Percentiles rank a stretch among this genome's conserved stretches.
Evolutionary conservation across 2,329 filamentous ascomycete species (phyloP).

Genomic region (Fusarium newnesense): DNA sequence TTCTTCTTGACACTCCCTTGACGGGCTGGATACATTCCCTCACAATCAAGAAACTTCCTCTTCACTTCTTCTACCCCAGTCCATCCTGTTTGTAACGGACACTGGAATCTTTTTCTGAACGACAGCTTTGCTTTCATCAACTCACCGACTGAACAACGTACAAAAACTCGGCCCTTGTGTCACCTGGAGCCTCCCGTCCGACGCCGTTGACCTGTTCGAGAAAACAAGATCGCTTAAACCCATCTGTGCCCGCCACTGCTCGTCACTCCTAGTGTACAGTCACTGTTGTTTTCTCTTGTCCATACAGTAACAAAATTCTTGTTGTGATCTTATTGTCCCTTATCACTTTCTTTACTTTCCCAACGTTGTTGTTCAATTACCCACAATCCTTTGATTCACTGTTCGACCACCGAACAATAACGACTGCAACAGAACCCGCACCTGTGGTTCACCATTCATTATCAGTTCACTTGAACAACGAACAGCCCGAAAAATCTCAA

Average conservation of each 20-base stretch:
- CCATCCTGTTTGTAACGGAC: constrained; percentile 30
- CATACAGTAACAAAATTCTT: constrained; percentile 4
- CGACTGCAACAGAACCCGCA: constrained; percentile 23
- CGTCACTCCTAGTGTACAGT: constrained; percentile 24
- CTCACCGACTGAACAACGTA: constrained; percentile 27
- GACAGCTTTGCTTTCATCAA: constrained; percentile 6
- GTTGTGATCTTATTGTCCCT: constrained; percentile 22
- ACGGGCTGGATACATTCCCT: constrained; percentile 39
- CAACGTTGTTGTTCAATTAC: constrained; percentile 22
- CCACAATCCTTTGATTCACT: constrained; percentile 36
- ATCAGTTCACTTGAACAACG: constrained; percentile 33
- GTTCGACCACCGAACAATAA: constrained; percentile 24
- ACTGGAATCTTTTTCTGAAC: constrained; percentile 23
- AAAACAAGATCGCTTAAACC: constrained; percentile 33
- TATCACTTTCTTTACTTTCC: constrained; percentile 32
- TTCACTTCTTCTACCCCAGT: not conserved
- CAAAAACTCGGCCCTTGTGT: constrained; percentile 24
- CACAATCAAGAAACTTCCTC: constrained; percentile 20
- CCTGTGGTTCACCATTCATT: constrained; percentile 28
- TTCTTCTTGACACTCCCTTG: constrained; percentile 32
- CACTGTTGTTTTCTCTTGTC: constrained; percentile 10
- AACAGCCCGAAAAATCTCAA: constrained; percentile 11
- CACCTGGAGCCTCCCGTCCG: constrained; percentile 26
- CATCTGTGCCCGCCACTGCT: constrained; percentile 28
- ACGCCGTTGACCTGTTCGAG: constrained; percentile 33